phyloP scores from a whole-genome alignment of 1,284 basidiomycete species.

The Taiwanofungus camphoratus region DNA sequence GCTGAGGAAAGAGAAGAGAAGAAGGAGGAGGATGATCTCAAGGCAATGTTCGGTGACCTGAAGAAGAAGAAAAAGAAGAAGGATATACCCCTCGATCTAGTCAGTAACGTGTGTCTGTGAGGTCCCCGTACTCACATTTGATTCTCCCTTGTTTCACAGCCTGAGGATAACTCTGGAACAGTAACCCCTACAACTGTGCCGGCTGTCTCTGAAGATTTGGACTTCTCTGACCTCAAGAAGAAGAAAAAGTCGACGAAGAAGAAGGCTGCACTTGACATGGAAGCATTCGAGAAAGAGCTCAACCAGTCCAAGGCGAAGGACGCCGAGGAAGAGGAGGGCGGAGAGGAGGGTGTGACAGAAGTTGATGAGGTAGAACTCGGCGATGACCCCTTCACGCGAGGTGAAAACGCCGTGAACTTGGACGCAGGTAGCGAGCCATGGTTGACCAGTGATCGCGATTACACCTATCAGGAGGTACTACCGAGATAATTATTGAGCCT shows the following conservation, averaged over 20 bases:
- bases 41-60: constrained; percentile 81
- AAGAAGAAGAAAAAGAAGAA: constrained; percentile 95
- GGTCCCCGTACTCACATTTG: not conserved
- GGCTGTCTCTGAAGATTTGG: constrained; percentile 57
- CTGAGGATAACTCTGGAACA: constrained; percentile 55
- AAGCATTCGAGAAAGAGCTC: constrained; percentile 89
- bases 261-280: constrained; percentile 67
- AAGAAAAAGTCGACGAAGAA: constrained; percentile 80
- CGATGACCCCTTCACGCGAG: constrained; percentile 77
- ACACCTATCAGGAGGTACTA: constrained; percentile 85
- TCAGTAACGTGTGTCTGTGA: constrained; percentile 32
- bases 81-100: constrained; percentile 80
- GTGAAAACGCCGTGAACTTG: constrained; percentile 49
- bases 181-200: constrained; percentile 47
- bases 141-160: constrained; percentile 31
- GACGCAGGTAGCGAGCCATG: constrained; percentile 77
- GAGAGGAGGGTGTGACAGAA: constrained; percentile 58
- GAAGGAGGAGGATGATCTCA: constrained; percentile 67
- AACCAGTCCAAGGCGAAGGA: constrained; percentile 62
- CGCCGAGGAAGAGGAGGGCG: constrained; percentile 47
- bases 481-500: not conserved
- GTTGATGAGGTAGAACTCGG: constrained; percentile 78
- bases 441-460: constrained; percentile 91
- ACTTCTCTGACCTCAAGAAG: constrained; percentile 84
- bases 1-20: constrained; percentile 32